phyloP scores from a whole-genome alignment of 164 flowering plant species.

The Vitis rotundifolia region DNA sequence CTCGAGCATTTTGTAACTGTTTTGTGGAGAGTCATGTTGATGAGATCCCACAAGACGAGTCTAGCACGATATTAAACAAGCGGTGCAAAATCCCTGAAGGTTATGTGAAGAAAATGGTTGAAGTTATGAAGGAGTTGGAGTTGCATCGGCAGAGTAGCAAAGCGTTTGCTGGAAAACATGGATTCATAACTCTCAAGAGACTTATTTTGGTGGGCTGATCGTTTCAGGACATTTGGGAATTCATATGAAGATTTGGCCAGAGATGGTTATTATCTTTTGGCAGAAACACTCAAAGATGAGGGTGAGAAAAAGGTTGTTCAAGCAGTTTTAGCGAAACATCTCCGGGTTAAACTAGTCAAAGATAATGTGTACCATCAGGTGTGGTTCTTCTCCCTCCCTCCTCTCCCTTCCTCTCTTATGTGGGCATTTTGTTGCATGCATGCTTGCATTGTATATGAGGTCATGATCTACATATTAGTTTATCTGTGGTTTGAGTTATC shows the following conservation, averaged over 20 bases:
- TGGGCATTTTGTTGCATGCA: not conserved
- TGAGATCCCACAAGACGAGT: constrained; percentile 87
- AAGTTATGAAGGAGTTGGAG: constrained; percentile 94
- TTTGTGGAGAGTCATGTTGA: constrained; percentile 97
- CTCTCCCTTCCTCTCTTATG: not conserved
- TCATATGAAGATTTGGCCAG: constrained; percentile 75
- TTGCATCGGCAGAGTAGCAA: constrained; percentile 80
- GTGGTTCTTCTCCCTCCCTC: constrained; percentile 5
- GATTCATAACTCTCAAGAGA: constrained; percentile 94
- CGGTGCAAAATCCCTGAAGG: constrained; percentile 65
- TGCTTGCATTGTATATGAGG: not conserved
- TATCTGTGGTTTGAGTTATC: too few relatives aligned
- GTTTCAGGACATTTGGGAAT: constrained; percentile 51
- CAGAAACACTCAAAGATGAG: constrained; percentile 81
- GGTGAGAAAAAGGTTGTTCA: constrained; percentile 67
- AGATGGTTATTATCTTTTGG: constrained; percentile 87
- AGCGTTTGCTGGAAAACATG: constrained; percentile 97
- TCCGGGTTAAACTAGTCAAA: constrained; percentile 49
- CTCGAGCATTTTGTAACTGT: constrained; percentile 95
- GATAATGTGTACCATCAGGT: constrained; percentile 67
- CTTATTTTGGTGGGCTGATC: constrained; percentile 94
- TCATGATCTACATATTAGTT: too few relatives aligned
- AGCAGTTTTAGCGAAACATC: constrained; percentile 64
- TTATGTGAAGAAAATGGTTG: constrained; percentile 82
- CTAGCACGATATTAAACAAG: constrained; percentile 54